Conservation (phyloP, 2,329 filamentous ascomycete species). For the Gaeumannomyces tritici region DNA sequence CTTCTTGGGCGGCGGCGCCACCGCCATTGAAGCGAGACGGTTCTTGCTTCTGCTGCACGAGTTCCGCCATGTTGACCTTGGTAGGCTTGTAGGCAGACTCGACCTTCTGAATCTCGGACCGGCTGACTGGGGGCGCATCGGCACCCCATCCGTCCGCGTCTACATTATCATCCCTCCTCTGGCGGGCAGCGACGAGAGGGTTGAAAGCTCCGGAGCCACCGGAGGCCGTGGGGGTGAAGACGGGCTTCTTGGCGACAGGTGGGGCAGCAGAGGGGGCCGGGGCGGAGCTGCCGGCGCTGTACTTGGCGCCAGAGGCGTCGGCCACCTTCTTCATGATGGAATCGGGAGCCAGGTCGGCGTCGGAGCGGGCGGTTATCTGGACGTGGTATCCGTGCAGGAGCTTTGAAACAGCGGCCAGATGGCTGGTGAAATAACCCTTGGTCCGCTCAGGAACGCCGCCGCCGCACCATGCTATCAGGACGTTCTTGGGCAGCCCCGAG, state of each 20-base stretch:
- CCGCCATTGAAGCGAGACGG: constrained; percentile 49
- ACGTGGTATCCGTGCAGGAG: constrained; percentile 95
- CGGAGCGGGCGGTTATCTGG: constrained; percentile 89
- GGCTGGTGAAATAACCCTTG: constrained; percentile 97
- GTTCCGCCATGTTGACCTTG: constrained; percentile 84
- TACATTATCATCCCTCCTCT: constrained; percentile 47
- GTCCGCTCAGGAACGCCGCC: constrained; percentile 97
- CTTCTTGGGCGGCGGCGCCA: constrained; percentile 27
- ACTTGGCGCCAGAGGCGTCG: constrained; percentile 91
- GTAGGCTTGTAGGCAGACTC: constrained; percentile 88
- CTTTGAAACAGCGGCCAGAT: constrained; percentile 81
- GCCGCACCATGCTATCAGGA: constrained; percentile 93
- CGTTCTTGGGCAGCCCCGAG: constrained; percentile 76
- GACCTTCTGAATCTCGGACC: constrained; percentile 85
- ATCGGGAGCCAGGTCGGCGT: constrained; percentile 79
- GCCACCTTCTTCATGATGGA: constrained; percentile 86
- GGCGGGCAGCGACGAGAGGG: constrained; percentile 56
- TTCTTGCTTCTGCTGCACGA: constrained; percentile 64
- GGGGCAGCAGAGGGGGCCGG: constrained; percentile 41
- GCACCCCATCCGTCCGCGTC: constrained; percentile 90
- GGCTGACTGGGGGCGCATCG: constrained; percentile 84
- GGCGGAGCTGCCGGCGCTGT: constrained; percentile 59
- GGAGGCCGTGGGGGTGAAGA: constrained; percentile 68
- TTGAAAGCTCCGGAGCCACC: constrained; percentile 43
- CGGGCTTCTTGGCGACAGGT: constrained; percentile 80